These are phyloP conservation scores for Euclidium syriacum DNA, from an alignment of 345 rosid genomes.

Conservation along the genomic window DNA sequence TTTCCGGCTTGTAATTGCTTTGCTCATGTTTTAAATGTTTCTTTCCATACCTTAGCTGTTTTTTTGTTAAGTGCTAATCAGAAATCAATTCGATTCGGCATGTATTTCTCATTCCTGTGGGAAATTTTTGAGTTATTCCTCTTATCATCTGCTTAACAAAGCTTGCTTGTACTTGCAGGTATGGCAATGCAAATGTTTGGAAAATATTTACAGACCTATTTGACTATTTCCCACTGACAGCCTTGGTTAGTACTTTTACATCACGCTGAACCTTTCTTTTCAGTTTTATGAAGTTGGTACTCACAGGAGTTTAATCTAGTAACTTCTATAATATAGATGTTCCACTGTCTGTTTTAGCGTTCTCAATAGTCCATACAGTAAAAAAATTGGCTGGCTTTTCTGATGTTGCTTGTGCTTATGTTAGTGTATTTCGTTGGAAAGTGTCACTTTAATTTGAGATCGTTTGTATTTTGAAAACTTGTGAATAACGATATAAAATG, in stretches of 20 bases:
- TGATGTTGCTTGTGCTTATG: background rate
- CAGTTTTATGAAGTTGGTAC: background rate
- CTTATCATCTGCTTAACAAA: constrained; percentile 5
- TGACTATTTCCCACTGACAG: constrained; percentile 97
- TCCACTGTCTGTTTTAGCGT: background rate
- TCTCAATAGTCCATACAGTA: background rate
- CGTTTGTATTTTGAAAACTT: background rate
- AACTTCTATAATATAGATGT: background rate
- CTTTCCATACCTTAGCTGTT: background rate
- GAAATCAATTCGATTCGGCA: background rate
- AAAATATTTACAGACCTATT: constrained; percentile 95
- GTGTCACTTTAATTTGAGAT: background rate
- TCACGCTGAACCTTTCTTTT: background rate
- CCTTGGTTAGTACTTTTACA: constrained; percentile 60
- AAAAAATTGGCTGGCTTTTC: background rate
- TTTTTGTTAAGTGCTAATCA: background rate
- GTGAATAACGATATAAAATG: background rate
- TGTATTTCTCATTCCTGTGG: background rate
- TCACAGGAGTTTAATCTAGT: background rate
- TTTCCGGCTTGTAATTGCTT: background rate
- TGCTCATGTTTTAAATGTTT: background rate
- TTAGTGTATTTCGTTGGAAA: background rate
- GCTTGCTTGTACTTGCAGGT: constrained; percentile 49
- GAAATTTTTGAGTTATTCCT: background rate
- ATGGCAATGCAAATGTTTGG: constrained; percentile 99